Evolutionary conservation across 1,139 yeast genomes (phyloP).

Genomic region (Dujonia santamariae): DNA sequence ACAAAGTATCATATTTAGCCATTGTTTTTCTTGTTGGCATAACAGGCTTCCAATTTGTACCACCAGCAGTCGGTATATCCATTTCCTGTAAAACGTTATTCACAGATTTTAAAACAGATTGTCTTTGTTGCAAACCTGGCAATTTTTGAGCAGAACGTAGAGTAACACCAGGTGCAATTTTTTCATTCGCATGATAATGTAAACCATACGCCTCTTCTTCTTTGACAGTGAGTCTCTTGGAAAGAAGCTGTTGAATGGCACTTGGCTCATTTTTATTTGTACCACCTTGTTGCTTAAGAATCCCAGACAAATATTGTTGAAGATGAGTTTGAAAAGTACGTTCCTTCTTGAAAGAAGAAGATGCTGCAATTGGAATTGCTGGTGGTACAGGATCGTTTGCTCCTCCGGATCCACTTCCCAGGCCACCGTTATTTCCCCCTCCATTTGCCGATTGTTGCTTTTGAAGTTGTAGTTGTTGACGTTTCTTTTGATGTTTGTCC

Average conservation of each 20-base stretch:
- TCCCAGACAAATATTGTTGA: constrained; percentile 40
- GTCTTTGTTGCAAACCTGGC: constrained; percentile 47
- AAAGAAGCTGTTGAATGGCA: constrained; percentile 41
- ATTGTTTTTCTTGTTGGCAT: constrained; percentile 87
- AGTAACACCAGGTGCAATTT: constrained; percentile 73
- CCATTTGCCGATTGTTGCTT: constrained; percentile 19
- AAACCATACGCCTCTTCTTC: constrained; percentile 89
- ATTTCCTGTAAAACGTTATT: constrained; percentile 72
- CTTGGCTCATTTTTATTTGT: constrained; percentile 30
- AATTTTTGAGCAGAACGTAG: constrained; percentile 64
- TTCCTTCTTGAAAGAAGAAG: constrained; percentile 50
- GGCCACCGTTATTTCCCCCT: constrained; percentile 1
- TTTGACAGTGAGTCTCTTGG: constrained; percentile 63
- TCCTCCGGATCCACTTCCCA: constrained; percentile 6
- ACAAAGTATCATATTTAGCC: constrained; percentile 73
- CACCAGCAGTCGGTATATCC: constrained; percentile 63
- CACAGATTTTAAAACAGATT: constrained; percentile 73
- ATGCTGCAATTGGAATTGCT: constrained; percentile 55
- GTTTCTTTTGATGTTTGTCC: constrained; percentile 59
- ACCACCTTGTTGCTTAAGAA: constrained; percentile 30
- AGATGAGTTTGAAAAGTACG: constrained; percentile 51
- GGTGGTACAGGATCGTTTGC: constrained; percentile 56
- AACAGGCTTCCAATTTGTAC: constrained; percentile 62
- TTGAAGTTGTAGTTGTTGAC: constrained; percentile 46
- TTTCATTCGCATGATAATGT: constrained; percentile 70